Evolutionary conservation across 2,329 filamentous ascomycete genomes (phyloP), one percentile per base, ranked within the genome.

Genomic region (Xylariaceae sp.): DNA sequence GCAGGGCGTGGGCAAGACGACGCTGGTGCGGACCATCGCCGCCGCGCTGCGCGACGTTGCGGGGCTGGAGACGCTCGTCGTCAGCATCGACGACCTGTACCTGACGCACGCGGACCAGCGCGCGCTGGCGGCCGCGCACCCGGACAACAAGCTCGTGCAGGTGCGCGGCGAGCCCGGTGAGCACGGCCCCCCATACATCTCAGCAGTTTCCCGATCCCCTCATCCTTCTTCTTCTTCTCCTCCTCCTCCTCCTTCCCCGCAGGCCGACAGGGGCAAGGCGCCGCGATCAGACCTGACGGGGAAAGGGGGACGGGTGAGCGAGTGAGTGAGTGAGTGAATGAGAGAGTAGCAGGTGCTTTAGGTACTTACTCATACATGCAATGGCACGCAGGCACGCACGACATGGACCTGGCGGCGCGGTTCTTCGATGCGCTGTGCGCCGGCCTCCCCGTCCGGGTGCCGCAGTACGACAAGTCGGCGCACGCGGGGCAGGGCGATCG

Each of bases 1-100:
- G 18, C 90, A 95, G 62, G 90, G 90, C 40, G 82, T 85, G 23
- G 90, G 90, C 46, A 95, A 96, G 65, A 93, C 89, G 3, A 93
- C 89, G 10, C 72, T 94, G 50, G 88, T 89, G 23, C 70, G 70
- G 23, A 68, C 73, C 4, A 72, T 94, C 27, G 71, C 77, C 44
- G 55, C 67, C 14, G 75, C 72, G 11, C 72, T 90, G 23, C 66
- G 72, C 29, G 57, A 65, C 11, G 49, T 60, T 19, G 67, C 80
- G 50, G 69, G 70, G 14, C 68, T 84, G 16, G 63, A 70, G 37
- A 82, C 81, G 3, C 66, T 84, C 31, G 80, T 87, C 33, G 73
- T 86, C 57, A 89, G 83, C 56, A 81, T 94, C 44, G 89, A 95
- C 57, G 88, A 94, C 62, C 79, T 95, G 47, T 94, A 95, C 61